These are phyloP conservation scores for Solanum paucissectum DNA, from an alignment of 257 asterid genomes.

Conservation along the genomic window DNA sequence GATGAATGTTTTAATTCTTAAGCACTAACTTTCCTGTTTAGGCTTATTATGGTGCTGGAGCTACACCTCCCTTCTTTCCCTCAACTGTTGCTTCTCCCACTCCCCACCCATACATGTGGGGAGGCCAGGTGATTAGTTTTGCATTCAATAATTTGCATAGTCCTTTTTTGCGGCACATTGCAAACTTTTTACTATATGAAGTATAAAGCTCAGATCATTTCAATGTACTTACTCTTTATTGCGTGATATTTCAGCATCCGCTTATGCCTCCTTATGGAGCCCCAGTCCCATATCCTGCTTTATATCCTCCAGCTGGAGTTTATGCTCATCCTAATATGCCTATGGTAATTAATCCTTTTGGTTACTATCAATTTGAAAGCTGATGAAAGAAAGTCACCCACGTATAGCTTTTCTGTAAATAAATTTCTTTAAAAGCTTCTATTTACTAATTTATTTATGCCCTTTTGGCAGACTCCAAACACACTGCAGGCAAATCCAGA, in stretches of 20 bases:
- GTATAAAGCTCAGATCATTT: not conserved
- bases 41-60: slow-evolving; percentile 96
- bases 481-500: slow-evolving; percentile 45
- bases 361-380: not conserved
- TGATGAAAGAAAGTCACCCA: not conserved
- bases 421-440: not conserved
- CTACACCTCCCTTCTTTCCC: slow-evolving; percentile 83
- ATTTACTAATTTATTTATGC: not conserved
- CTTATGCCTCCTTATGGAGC: slow-evolving; percentile 95
- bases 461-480: slow-evolving; percentile 34
- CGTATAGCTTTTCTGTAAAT: not conserved
- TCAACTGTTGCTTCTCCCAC: slow-evolving; percentile 81
- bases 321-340: slow-evolving; percentile 88
- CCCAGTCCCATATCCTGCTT: slow-evolving; percentile 90
- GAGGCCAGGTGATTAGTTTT: slow-evolving; percentile 56
- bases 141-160: not conserved
- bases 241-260: slow-evolving; percentile 57
- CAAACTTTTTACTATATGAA: not conserved
- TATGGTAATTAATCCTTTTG: slow-evolving; percentile 31
- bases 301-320: slow-evolving; percentile 87
- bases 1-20: not conserved
- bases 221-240: not conserved
- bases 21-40: slow-evolving; percentile 8
- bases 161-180: not conserved
- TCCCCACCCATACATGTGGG: slow-evolving; percentile 94